Evolutionary conservation across 2,329 filamentous ascomycete genomes (phyloP).

Genomic region (Trichoderma sp.): DNA sequence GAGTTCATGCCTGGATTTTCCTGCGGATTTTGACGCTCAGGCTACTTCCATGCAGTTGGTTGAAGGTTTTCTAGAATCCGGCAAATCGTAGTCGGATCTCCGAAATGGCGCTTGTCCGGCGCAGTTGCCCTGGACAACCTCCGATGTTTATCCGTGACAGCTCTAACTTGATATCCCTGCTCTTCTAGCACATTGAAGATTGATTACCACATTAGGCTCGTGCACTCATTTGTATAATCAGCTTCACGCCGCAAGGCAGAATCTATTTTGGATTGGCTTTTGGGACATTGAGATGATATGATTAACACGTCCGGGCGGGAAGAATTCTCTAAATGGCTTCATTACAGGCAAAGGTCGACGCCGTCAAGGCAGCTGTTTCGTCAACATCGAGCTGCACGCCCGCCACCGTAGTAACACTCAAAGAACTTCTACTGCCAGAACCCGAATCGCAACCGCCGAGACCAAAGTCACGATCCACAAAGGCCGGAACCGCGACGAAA

Average conservation of each 20-base stretch:
- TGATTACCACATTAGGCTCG: slow-evolving; percentile 21
- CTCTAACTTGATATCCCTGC: neutral
- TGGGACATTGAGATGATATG: slow-evolving; percentile 36
- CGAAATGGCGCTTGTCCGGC: neutral
- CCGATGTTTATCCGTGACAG: slow-evolving; percentile 36
- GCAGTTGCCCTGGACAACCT: slow-evolving; percentile 42
- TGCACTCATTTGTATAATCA: slow-evolving; percentile 24
- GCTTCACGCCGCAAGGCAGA: slow-evolving; percentile 29
- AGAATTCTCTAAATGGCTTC: slow-evolving; percentile 45
- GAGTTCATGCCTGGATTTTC: neutral
- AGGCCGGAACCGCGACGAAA: slow-evolving; percentile 29
- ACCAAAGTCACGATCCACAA: slow-evolving; percentile 33
- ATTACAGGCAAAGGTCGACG: slow-evolving; percentile 46
- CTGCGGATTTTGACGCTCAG: neutral
- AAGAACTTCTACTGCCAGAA: slow-evolving; percentile 47
- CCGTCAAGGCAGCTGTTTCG: slow-evolving; percentile 56
- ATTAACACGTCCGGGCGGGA: slow-evolving; percentile 29
- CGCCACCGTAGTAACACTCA: slow-evolving; percentile 48
- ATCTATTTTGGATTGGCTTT: slow-evolving; percentile 29
- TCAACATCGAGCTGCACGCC: slow-evolving; percentile 56
- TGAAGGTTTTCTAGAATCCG: slow-evolving; percentile 4
- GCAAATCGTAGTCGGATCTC: slow-evolving; percentile 1
- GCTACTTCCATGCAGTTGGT: neutral
- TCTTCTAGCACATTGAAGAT: slow-evolving; percentile 4
- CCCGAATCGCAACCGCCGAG: slow-evolving; percentile 31